Percentiles rank a stretch among this genome's conserved stretches.
Evolutionary conservation across 441 rosid genomes (phyloP).

Genomic region (Euphorbia corollata): DNA sequence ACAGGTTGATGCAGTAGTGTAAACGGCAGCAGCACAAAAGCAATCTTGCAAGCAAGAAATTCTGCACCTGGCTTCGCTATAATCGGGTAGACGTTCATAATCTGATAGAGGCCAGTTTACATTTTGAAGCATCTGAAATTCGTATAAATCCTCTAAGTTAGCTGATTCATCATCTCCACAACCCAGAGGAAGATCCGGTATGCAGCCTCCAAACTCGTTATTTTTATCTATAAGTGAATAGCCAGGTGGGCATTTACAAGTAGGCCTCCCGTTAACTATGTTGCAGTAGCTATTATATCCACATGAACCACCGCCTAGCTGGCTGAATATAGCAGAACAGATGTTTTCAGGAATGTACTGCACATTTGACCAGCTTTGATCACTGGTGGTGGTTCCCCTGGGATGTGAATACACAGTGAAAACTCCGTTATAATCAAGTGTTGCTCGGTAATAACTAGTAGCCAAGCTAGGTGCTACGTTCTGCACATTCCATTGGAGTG

Average conservation of each 20-base stretch:
- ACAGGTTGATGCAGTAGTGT: neutral
- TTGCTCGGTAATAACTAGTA: constrained; percentile 6
- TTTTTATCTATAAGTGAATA: constrained; percentile 9
- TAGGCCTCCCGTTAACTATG: neutral
- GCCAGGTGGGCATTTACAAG: constrained; percentile 11
- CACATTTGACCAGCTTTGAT: neutral
- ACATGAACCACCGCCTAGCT: constrained; percentile 6
- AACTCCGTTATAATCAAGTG: constrained; percentile 15
- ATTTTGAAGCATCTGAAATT: neutral
- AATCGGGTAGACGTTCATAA: constrained; percentile 10
- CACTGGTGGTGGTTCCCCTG: neutral
- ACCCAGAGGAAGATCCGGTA: constrained; percentile 13
- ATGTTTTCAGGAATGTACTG: constrained; percentile 9
- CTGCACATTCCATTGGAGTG: neutral
- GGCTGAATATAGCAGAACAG: neutral
- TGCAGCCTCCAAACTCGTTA: constrained; percentile 11
- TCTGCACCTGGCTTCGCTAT: constrained; percentile 5
- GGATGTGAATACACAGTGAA: constrained; percentile 8
- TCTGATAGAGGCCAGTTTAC: constrained; percentile 15
- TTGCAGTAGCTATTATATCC: constrained; percentile 20
- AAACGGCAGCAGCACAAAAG: constrained; percentile 18
- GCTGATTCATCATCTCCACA: constrained; percentile 14
- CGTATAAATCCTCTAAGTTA: constrained; percentile 10
- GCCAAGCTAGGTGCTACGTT: neutral
- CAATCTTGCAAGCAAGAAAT: constrained; percentile 19